Evolutionary conservation across 2,329 filamentous ascomycete species (phyloP), one percentile per base, ranked within the genome.

Genomic region (Fusarium staphyleae): DNA sequence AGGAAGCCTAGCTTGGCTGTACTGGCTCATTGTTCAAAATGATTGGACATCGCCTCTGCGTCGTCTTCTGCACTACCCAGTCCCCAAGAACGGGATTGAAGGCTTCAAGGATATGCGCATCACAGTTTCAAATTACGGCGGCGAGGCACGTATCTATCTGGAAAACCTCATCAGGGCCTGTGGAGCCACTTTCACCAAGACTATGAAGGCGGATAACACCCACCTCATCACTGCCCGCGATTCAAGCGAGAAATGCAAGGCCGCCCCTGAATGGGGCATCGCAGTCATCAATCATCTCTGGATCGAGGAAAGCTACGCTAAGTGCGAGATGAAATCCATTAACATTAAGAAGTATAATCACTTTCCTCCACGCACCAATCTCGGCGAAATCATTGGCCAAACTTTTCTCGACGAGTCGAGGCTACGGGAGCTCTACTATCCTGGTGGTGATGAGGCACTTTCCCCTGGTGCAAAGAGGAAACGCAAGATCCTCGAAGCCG

Each of bases 271-370:
- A 74, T 99, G 95, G 95, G 88, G 89, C 46, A 87, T 98, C 48
- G 79, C 91, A 50, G 88, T 96, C 66, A 79, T 96, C 66, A 99
- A 98, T 71, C 95, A 99, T 70, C 81, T 99, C 1, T 99, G 95
- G 95, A 82, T 99, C 37, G 95, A 99, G 73, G 95, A 99, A 69
- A 96, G 92, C 73, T 99, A 98, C 69, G 91, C 93, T 2, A 91
- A 89, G 70, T 96, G 92, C 77, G 83, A 89, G 68, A 78, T 88
- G 52, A 88, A 91, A 70, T 84, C 85, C 1, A 76, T 93, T 16
- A 88, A 89, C 4, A 84, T 90, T 44, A 79, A 83, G 8, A 87
- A 88, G 58, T 99, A 96, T 70, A 91, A 84, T 1, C 87, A 92
- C 69, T 99, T 98, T 63, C 95, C 95, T 13, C 82, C 83, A 10